A percentile compares a stretch with the other conserved stretches of the same genome.
phyloP scores from a whole-genome alignment of 2,329 filamentous ascomycete genomes.

The Macrophomina phaseolina region DNA sequence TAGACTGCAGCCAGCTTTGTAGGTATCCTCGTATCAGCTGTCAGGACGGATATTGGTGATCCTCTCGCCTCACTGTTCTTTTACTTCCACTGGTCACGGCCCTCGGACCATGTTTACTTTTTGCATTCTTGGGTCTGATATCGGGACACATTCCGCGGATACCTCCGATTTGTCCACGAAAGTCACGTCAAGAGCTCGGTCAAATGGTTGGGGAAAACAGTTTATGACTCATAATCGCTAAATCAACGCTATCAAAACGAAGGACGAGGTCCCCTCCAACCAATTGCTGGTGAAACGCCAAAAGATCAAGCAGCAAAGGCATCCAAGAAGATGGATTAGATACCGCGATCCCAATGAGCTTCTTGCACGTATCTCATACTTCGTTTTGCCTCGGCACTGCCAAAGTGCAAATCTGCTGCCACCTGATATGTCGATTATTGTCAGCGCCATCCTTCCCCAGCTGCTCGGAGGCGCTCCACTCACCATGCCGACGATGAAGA shows the following conservation, averaged over 20 bases:
- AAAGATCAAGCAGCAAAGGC: background rate
- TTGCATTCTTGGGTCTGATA: background rate
- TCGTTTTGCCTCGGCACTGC: conserved; percentile 20
- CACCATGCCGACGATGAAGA: conserved; percentile 22
- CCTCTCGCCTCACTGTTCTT: background rate
- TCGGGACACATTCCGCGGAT: background rate
- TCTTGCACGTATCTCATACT: conserved; percentile 13
- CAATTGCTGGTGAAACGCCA: background rate
- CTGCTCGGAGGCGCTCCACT: too few relatives aligned
- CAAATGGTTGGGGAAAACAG: background rate
- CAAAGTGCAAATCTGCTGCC: conserved; percentile 24
- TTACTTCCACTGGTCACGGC: background rate
- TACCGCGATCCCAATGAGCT: background rate
- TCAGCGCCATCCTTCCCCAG: too few relatives aligned
- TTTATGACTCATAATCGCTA: background rate
- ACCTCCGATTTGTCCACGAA: background rate
- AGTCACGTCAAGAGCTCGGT: background rate
- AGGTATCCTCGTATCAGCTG: background rate
- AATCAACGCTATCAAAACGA: background rate
- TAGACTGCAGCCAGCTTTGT: background rate
- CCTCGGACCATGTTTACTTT: conserved; percentile 1
- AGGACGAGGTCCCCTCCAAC: background rate
- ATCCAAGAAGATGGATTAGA: background rate
- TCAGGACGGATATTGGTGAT: background rate
- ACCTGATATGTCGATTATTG: background rate